Evolutionary conservation across 1,284 basidiomycete genomes (phyloP), one percentile per base, ranked within the genome.

Genomic region (Trichosporon sp.): DNA sequence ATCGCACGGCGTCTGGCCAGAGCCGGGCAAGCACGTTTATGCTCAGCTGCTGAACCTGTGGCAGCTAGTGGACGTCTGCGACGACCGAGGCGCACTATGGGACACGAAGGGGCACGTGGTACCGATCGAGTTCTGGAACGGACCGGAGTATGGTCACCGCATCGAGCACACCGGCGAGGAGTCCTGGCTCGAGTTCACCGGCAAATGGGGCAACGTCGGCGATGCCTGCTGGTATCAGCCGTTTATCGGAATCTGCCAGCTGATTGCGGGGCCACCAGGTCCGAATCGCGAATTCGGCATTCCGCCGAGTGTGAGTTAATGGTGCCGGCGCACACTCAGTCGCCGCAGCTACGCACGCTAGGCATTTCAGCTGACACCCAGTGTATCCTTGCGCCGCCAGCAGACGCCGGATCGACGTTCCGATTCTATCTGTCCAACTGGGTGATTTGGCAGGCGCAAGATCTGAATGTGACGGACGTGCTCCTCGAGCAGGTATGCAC

Each of bases 1-100:
- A 1, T 73, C 69, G 59, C 78, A 80, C 58, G 77, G 78, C 14
- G 66, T 79, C 2, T 80, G 78, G 78, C 73, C 77, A 1, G 62
- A 58, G 1, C 68, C 76, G 1, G 78, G 78, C 1, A 69, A 73
- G 33, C 78, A 80, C 56, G 70, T 75, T 10, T 79, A 76, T 54
- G 78, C 77, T 7, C 59, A 68, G 66, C 60, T 68, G 23, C 64
- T 68, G 27, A 68, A 68, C 34, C 44, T 76, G 9, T 74, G 76
- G 73, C 66, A 70, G 19, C 67, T 80, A 13, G 71, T 75, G 56
- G 78, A 80, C 61, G 58, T 70, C 14, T 76, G 77, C 14, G 76
- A 78, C 59, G 76, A 78, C 61, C 27, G 66, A 1, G 78, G 78
- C 1, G 65, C 76, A 2, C 66, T 78, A 13, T 80, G 78, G 78